Evolutionary conservation across 2,329 filamentous ascomycete genomes (phyloP).

Genomic region (Neocucurbitaria cava): DNA sequence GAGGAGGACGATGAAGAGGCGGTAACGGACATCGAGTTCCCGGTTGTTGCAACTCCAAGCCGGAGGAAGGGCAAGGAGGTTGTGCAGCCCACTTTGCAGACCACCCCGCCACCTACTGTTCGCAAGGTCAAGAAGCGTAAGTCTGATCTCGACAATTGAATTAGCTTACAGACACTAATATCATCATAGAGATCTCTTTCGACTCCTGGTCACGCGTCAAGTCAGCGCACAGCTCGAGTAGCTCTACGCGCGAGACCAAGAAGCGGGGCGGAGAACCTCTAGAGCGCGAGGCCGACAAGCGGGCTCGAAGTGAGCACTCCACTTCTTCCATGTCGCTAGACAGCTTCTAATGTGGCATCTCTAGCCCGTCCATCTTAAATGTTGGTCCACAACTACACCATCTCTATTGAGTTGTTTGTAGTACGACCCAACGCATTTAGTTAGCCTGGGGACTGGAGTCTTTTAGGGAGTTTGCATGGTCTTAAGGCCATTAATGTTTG

Average conservation of each 20-base stretch:
- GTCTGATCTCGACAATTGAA: neutral
- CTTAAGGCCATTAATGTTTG: constrained; percentile 14
- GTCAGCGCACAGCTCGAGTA: constrained; percentile 45
- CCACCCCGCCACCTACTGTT: constrained; percentile 63
- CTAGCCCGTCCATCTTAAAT: constrained; percentile 25
- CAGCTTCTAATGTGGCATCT: constrained; percentile 29
- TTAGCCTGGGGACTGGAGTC: neutral
- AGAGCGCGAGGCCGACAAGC: constrained; percentile 39
- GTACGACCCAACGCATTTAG: neutral
- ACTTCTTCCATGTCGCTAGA: constrained; percentile 34
- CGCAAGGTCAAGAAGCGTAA: constrained; percentile 68
- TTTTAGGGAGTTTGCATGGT: neutral
- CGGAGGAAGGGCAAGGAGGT: constrained; percentile 53
- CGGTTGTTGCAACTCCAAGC: constrained; percentile 37
- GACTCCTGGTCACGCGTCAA: constrained; percentile 74
- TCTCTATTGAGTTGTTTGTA: constrained; percentile 1
- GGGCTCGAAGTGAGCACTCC: constrained; percentile 40
- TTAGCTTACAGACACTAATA: constrained; percentile 27
- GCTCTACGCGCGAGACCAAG: constrained; percentile 46
- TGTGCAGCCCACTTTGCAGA: constrained; percentile 54
- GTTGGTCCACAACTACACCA: constrained; percentile 1
- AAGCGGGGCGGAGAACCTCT: constrained; percentile 45
- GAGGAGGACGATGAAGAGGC: constrained; percentile 65
- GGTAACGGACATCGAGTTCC: constrained; percentile 59
- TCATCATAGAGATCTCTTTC: constrained; percentile 54